Evolutionary conservation across 73 alveolate genomes (phyloP).

Genomic region (Effrenium voratum): DNA sequence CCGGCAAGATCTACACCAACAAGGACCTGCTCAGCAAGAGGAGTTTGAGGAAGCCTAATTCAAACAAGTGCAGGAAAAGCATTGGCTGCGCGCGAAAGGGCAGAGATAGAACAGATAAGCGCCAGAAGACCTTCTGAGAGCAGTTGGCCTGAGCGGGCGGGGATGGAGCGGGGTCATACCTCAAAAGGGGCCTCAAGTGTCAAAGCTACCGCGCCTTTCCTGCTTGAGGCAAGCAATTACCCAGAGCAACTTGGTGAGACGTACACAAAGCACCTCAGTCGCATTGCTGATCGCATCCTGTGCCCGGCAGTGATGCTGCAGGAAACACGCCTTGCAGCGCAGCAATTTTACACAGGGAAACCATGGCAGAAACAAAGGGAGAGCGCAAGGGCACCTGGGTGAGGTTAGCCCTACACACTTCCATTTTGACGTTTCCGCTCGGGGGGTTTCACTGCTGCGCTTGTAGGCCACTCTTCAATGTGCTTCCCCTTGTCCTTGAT

Average conservation of each 20-base stretch:
- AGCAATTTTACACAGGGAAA: background rate
- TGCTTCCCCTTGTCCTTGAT: background rate
- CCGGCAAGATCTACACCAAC: background rate
- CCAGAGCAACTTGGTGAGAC: background rate
- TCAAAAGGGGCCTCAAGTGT: background rate
- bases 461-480: background rate
- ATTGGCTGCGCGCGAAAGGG: background rate
- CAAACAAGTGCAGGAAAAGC: background rate
- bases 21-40: background rate
- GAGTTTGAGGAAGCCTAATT: background rate
- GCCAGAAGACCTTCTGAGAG: background rate
- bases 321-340: conserved; percentile 7
- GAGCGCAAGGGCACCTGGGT: too few species aligned
- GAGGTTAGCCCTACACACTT: too few species aligned
- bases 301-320: background rate
- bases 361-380: too few species aligned
- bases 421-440: too few species aligned
- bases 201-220: background rate
- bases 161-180: background rate
- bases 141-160: background rate
- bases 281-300: background rate
- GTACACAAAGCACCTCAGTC: background rate
- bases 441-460: background rate
- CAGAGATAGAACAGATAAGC: background rate
- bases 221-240: background rate